phyloP scores from a whole-genome alignment of 2,329 filamentous ascomycete genomes.

The Orbilia blumenaviensis region DNA sequence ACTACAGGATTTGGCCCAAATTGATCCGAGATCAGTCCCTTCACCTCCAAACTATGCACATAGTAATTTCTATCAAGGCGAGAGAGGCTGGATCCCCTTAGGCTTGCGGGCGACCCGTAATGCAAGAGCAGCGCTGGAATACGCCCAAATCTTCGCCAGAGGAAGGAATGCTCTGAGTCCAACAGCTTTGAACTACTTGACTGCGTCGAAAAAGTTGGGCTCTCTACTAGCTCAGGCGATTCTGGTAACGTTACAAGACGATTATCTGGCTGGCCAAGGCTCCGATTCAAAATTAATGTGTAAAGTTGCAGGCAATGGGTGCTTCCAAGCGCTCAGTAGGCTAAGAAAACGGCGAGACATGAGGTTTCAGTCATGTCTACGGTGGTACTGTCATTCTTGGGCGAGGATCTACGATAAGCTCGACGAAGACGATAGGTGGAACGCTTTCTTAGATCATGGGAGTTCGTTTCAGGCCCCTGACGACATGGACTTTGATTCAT shows the following conservation, averaged over 20 bases:
- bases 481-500: too few relatives aligned
- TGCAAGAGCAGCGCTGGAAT: neutral
- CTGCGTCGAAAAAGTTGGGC: neutral
- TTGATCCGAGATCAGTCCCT: too few relatives aligned
- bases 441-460: too few relatives aligned
- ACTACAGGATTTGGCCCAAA: too few relatives aligned
- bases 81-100: neutral
- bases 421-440: too few relatives aligned
- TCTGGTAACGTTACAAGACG: neutral
- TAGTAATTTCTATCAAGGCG: too few relatives aligned
- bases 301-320: neutral
- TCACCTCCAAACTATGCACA: too few relatives aligned
- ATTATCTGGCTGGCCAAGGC: neutral
- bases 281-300: neutral
- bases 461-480: too few relatives aligned
- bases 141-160: neutral
- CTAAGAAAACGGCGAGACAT: too few relatives aligned
- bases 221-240: neutral
- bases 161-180: too few relatives aligned
- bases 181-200: neutral
- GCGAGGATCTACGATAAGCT: neutral
- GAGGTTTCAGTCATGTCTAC: too few relatives aligned
- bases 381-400: too few relatives aligned
- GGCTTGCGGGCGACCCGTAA: neutral
- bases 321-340: neutral